Evolutionary conservation across 2,329 filamentous ascomycete genomes (phyloP).

Genomic region (Pseudogymnoascus sp.): DNA sequence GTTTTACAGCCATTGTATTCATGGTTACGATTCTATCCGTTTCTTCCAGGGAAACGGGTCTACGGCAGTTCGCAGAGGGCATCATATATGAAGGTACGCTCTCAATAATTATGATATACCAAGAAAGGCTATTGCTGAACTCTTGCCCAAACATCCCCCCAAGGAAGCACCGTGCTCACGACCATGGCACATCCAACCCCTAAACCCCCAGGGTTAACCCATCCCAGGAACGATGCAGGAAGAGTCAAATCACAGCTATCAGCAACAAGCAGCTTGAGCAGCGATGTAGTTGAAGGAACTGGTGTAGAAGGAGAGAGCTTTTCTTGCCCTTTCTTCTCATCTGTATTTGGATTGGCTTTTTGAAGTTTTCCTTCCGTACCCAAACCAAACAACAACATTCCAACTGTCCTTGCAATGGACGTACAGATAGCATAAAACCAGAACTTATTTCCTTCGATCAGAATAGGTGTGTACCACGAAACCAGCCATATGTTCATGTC

Average conservation of each 20-base stretch:
- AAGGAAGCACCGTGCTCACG: conserved; percentile 9
- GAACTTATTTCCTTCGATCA: conserved; percentile 12
- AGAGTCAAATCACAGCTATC: conserved; percentile 12
- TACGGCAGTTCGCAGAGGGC: not conserved
- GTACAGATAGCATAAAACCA: conserved; percentile 12
- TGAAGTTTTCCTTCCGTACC: not conserved
- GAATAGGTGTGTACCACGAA: conserved; percentile 11
- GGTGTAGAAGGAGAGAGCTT: not conserved
- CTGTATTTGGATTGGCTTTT: not conserved
- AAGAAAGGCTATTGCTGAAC: not conserved
- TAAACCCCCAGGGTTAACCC: not conserved
- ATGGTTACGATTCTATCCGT: not conserved
- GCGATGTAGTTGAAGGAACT: not conserved
- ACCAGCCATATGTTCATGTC: conserved; percentile 14
- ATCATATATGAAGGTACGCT: not conserved
- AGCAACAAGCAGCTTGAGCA: not conserved
- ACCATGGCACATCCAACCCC: conserved; percentile 11
- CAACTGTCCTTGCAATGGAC: conserved; percentile 9
- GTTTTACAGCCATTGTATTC: not conserved
- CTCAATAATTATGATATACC: not conserved
- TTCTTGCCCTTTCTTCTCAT: not conserved
- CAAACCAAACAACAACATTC: not conserved
- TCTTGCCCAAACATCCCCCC: not conserved
- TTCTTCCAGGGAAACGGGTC: not conserved
- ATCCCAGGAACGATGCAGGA: conserved; percentile 12